Conservation (phyloP, 768 basidiomycete species). For the Amanita fuliginea region DNA sequence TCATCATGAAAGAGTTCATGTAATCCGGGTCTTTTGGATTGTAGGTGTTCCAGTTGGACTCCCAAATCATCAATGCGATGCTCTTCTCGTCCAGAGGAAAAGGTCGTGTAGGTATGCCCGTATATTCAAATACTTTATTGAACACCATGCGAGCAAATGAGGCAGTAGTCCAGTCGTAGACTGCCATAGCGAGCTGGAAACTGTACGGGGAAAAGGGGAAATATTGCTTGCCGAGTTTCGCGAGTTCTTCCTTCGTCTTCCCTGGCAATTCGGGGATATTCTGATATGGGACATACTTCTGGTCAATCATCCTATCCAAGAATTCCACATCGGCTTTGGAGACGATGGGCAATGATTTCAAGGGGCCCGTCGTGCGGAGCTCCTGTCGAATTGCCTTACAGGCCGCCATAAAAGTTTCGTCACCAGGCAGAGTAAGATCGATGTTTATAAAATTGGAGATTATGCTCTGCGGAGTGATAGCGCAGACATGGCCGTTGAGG, state of each 20-base stretch:
- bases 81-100: conserved; percentile 5
- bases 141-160: conserved; percentile 7
- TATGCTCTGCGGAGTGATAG: not conserved
- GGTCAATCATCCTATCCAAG: not conserved
- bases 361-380: not conserved
- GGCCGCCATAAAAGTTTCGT: not conserved
- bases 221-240: not conserved
- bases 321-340: not conserved
- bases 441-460: not conserved
- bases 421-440: not conserved
- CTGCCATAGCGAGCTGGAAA: conserved; percentile 6
- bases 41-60: conserved; percentile 3
- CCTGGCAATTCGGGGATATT: not conserved
- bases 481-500: not conserved
- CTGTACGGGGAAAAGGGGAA: conserved; percentile 9
- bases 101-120: not conserved
- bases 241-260: not conserved
- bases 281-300: not conserved
- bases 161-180: not conserved
- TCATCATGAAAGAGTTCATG: conserved; percentile 10
- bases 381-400: too few relatives aligned
- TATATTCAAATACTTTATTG: conserved; percentile 9
- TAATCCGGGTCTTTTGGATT: conserved; percentile 3
- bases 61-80: conserved; percentile 7
- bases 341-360: not conserved